Base-by-base conservation (phyloP, 176 grass and related monocot genomes). In the Paspalum notatum region DNA sequence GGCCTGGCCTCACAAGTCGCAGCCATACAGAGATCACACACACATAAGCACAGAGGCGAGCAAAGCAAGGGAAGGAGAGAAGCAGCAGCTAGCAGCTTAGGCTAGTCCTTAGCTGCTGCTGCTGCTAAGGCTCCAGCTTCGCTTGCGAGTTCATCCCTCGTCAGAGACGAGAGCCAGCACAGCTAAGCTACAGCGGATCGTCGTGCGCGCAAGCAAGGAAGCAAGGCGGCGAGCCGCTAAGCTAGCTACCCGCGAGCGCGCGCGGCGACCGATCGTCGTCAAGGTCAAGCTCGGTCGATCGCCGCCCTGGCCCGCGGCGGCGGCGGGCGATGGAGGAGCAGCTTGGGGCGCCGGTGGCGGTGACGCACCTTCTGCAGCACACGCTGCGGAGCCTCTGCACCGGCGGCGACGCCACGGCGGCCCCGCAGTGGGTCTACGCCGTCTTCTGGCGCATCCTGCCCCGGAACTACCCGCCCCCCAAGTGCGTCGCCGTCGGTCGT, bases 381-480 rank as follows among this genome's bases (percentile, higher is more conserved):
- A 97, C 91, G 45, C 93, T 97, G 45, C 89, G 93, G 79, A 93
- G 93, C 91, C 82, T 97, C 66, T 97, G 93, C 86, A 89, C 85
- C 80, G 69, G 78, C 76, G 93, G 14, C 61, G 57, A 86, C 42
- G 64, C 40, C 50, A 80, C 91, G 15, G 39, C 91, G 15, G 39
- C 57, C 38, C 88, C 88, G 40, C 93, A 91, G 78, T 97, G 93
- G 93, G 88, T 89, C 43, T 97, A 97, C 80, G 91, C 93, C 82
- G 88, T 97, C 55, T 97, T 97, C 87, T 97, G 93, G 93, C 89
- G 93, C 76, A 90, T 97, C 80, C 75, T 97, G 26, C 93, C 90
- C 57, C 81, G 91, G 67, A 97, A 97, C 77, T 97, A 97, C 88
- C 93, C 93, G 11, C 93, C 93, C 45, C 93, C 93, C 53, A 97